These are phyloP conservation scores for Ophidiomyces ophidiicola DNA, from an alignment of 2,329 filamentous ascomycete species.

Conservation along the genomic window DNA sequence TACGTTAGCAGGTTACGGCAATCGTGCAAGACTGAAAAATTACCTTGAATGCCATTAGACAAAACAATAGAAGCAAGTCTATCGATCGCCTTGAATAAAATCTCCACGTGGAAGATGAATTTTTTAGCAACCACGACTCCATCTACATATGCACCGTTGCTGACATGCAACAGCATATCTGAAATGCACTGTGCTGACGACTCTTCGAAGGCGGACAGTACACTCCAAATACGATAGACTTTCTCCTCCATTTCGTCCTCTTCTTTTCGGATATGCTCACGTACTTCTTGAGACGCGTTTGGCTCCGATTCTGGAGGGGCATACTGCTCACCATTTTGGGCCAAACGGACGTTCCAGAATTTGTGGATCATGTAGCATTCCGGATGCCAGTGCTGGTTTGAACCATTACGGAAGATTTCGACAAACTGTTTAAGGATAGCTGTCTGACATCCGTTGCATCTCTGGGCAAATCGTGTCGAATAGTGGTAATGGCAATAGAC, in stretches of 20 bases:
- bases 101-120: slow-evolving; percentile 92
- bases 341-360: slow-evolving; percentile 94
- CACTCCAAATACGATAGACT: slow-evolving; percentile 96
- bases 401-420: slow-evolving; percentile 93
- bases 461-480: slow-evolving; percentile 89
- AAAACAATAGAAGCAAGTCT: slow-evolving; percentile 64
- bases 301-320: slow-evolving; percentile 36
- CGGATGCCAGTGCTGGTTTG: slow-evolving; percentile 98
- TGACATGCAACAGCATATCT: slow-evolving; percentile 96
- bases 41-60: slow-evolving; percentile 61
- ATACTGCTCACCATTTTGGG: slow-evolving; percentile 45
- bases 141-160: slow-evolving; percentile 91
- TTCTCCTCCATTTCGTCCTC: slow-evolving; percentile 97
- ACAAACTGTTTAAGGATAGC: slow-evolving; percentile 98
- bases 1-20: slow-evolving; percentile 13
- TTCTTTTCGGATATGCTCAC: slow-evolving; percentile 64
- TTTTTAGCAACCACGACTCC: slow-evolving; percentile 88
- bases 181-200: slow-evolving; percentile 96
- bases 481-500: slow-evolving; percentile 99
- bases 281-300: slow-evolving; percentile 54
- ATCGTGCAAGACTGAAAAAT: slow-evolving; percentile 18
- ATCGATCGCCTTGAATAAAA: slow-evolving; percentile 81
- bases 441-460: slow-evolving; percentile 92
- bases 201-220: slow-evolving; percentile 91
- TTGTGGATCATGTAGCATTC: slow-evolving; percentile 99